phyloP scores from a whole-genome alignment of 2,329 filamentous ascomycete species.

The Diaporthe citri region DNA sequence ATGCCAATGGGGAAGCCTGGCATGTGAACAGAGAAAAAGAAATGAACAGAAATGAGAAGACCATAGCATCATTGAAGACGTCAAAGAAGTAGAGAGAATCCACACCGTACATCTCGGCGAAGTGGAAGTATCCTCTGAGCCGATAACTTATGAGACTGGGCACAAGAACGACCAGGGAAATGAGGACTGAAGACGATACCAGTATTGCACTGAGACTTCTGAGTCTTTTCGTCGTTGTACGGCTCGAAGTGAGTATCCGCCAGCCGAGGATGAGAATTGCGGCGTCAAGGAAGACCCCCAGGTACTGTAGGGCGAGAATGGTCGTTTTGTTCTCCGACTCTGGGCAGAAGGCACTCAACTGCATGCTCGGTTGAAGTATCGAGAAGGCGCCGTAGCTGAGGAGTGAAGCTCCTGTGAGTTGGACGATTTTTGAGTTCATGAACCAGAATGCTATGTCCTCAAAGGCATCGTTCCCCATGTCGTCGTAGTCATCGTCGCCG shows the following conservation, averaged over 20 bases:
- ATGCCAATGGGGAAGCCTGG: conserved; percentile 59
- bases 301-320: conserved; percentile 57
- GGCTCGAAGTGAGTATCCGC: conserved; percentile 65
- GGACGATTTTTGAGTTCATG: conserved; percentile 54
- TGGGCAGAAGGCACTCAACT: conserved; percentile 67
- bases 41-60: conserved; percentile 58
- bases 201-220: conserved; percentile 59
- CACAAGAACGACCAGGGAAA: conserved; percentile 53
- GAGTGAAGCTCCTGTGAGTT: conserved; percentile 53
- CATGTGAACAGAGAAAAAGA: conserved; percentile 61
- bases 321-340: conserved; percentile 54
- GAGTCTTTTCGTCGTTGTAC: conserved; percentile 61
- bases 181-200: conserved; percentile 54
- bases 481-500: conserved; percentile 60
- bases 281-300: conserved; percentile 61
- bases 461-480: conserved; percentile 57
- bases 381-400: conserved; percentile 59
- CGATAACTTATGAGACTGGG: conserved; percentile 50
- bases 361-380: conserved; percentile 52
- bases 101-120: conserved; percentile 43
- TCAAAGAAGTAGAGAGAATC: conserved; percentile 63
- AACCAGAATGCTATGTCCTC: conserved; percentile 64
- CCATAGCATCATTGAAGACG: conserved; percentile 60
- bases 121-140: conserved; percentile 22
- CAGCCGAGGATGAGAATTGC: conserved; percentile 61